These are phyloP conservation scores for Kondoa malvinella DNA, from an alignment of 768 basidiomycete species.

Conservation along the genomic window DNA sequence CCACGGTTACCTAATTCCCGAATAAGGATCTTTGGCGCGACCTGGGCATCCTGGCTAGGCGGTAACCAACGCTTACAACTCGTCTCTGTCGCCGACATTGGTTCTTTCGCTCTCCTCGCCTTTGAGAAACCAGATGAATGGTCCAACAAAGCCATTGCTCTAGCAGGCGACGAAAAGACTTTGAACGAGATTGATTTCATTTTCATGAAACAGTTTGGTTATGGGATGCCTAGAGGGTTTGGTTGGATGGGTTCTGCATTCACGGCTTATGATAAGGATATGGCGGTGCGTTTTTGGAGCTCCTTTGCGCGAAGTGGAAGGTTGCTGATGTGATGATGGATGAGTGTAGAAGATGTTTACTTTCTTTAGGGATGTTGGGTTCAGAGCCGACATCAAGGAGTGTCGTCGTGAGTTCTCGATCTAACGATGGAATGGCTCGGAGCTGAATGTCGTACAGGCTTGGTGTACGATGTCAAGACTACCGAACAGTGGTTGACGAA, in stretches of 20 bases:
- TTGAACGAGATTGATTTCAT: background rate
- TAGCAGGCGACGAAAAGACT: background rate
- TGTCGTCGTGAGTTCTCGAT: background rate
- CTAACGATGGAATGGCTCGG: background rate
- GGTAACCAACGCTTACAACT: background rate
- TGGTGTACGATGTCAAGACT: background rate
- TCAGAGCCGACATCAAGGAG: background rate
- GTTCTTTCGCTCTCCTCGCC: background rate
- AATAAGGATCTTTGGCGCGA: background rate
- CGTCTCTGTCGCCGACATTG: background rate
- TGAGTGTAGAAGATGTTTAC: background rate
- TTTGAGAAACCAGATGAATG: background rate
- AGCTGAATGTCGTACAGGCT: background rate
- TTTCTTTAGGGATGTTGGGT: background rate
- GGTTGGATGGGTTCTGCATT: background rate
- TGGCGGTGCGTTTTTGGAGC: background rate
- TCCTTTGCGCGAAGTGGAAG: background rate
- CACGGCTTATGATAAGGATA: background rate
- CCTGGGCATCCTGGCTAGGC: background rate
- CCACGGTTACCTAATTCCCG: too few species aligned
- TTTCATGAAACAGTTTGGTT: background rate
- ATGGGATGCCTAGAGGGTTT: background rate
- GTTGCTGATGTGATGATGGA: background rate
- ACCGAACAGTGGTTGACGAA: background rate
- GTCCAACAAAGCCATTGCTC: background rate